Percentiles rank a stretch among this genome's conserved stretches.
These are phyloP conservation scores for Pseudogymnoascus sp. DNA, from an alignment of 2,329 filamentous ascomycete genomes.

Conservation along the genomic window DNA sequence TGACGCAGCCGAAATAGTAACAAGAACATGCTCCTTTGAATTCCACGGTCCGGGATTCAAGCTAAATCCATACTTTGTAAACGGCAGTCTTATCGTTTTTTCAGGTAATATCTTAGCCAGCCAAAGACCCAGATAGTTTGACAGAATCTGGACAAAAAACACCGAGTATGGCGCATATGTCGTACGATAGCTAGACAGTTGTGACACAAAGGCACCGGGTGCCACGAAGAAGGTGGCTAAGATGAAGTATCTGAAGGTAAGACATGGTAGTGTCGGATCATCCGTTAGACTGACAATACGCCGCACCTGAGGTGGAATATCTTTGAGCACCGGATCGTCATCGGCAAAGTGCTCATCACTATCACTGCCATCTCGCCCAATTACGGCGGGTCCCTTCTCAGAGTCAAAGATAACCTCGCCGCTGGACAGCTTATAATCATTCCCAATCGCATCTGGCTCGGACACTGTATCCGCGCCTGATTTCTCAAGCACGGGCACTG, in stretches of 20 bases:
- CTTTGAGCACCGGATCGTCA: constrained; percentile 42
- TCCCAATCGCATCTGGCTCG: neutral
- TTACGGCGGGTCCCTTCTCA: neutral
- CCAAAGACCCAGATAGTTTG: constrained; percentile 38
- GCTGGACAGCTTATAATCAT: neutral
- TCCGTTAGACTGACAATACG: constrained; percentile 49
- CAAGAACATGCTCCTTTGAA: constrained; percentile 24
- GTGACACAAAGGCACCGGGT: constrained; percentile 48
- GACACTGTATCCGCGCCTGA: neutral
- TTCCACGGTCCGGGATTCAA: constrained; percentile 25
- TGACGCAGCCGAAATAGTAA: constrained; percentile 40
- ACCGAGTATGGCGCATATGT: constrained; percentile 46
- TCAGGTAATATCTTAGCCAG: constrained; percentile 37
- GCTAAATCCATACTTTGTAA: constrained; percentile 33
- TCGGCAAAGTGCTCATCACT: constrained; percentile 26
- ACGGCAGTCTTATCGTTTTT: constrained; percentile 35
- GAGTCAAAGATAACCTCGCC: neutral
- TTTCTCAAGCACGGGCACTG: neutral
- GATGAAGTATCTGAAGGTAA: constrained; percentile 53
- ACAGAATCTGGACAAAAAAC: constrained; percentile 49
- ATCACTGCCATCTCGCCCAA: neutral
- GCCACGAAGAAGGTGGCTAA: constrained; percentile 46
- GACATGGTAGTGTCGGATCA: constrained; percentile 44
- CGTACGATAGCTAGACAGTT: constrained; percentile 48
- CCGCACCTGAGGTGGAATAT: constrained; percentile 47